Conservation (phyloP, 768 basidiomycete genomes). For the Paxillus ammoniavirescens region DNA sequence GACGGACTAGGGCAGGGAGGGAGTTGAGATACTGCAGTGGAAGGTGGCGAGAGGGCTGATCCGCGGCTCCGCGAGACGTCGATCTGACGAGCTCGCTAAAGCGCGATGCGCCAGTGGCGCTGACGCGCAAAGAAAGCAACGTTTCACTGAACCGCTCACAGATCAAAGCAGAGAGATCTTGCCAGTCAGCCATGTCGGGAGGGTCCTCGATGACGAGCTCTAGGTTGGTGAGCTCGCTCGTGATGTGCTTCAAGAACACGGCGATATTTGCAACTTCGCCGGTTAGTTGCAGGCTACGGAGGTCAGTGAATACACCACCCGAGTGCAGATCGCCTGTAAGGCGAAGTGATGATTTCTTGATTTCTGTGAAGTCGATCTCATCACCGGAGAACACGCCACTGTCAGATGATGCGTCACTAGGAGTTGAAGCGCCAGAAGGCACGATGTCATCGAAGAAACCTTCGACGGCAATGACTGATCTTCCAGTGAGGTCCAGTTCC, state of each 20-base stretch:
- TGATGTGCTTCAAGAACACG: slow-evolving; percentile 68
- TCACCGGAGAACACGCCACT: slow-evolving; percentile 78
- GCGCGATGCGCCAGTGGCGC: slow-evolving; percentile 67
- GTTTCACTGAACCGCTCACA: slow-evolving; percentile 60
- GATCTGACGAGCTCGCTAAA: slow-evolving; percentile 82
- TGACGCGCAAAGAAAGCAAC: slow-evolving; percentile 58
- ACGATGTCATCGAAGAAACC: slow-evolving; percentile 75
- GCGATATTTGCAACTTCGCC: slow-evolving; percentile 70
- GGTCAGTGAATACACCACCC: slow-evolving; percentile 53
- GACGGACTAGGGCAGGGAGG: slow-evolving; percentile 54
- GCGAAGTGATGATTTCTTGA: slow-evolving; percentile 66
- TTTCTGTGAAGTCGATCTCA: slow-evolving; percentile 73
- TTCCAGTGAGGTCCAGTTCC: slow-evolving; percentile 69
- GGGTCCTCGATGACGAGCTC: slow-evolving; percentile 82
- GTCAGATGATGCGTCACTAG: slow-evolving; percentile 68
- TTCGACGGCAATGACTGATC: slow-evolving; percentile 68
- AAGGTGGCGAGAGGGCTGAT: slow-evolving; percentile 57
- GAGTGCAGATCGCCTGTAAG: slow-evolving; percentile 60
- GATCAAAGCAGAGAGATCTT: slow-evolving; percentile 61
- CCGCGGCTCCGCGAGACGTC: slow-evolving; percentile 54
- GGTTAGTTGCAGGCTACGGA: slow-evolving; percentile 63
- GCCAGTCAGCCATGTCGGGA: slow-evolving; percentile 73
- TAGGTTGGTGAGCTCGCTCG: slow-evolving; percentile 61
- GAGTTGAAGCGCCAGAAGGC: slow-evolving; percentile 69
- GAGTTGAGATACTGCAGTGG: slow-evolving; percentile 56